Evolutionary conservation across 1,139 yeast species (phyloP).

Genomic region (Magnusiomyces magnusii): DNA sequence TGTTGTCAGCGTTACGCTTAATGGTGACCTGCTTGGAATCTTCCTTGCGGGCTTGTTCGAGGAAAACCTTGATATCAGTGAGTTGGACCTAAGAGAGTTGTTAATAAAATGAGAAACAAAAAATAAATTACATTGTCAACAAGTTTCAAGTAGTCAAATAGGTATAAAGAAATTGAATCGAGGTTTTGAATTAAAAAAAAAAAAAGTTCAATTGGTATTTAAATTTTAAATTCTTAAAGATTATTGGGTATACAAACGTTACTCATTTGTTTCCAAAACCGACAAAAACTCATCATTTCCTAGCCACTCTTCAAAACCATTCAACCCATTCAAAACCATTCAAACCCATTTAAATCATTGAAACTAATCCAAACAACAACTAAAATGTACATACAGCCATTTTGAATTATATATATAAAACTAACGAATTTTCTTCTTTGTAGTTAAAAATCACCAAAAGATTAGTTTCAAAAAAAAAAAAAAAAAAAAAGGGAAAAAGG

Average conservation of each 20-base stretch:
- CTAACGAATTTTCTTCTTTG: background rate
- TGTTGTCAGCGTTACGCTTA: slow-evolving; percentile 88
- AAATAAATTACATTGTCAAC: too few species aligned
- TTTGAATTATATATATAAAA: slow-evolving; percentile 6
- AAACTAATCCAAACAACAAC: background rate
- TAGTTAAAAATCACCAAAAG: background rate
- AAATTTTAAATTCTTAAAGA: background rate
- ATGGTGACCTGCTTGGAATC: slow-evolving; percentile 92
- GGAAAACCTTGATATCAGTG: slow-evolving; percentile 95
- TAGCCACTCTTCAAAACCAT: too few species aligned
- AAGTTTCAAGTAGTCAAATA: too few species aligned
- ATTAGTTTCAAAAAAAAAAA: background rate
- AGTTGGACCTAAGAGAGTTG: slow-evolving; percentile 45
- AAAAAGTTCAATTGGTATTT: too few species aligned
- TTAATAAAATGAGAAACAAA: background rate
- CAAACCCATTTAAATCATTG: background rate
- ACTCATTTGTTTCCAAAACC: background rate
- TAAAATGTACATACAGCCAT: slow-evolving; percentile 14
- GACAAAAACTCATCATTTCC: background rate
- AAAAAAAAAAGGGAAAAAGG: background rate
- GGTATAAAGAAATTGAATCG: too few species aligned
- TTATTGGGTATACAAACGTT: too few species aligned
- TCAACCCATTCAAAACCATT: background rate
- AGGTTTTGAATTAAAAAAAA: too few species aligned
- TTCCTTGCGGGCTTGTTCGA: slow-evolving; percentile 94